Percentiles rank a stretch among this genome's conserved stretches.
Conservation (phyloP, 352 stramenopile species). For the Elongisporangium anandrum region DNA sequence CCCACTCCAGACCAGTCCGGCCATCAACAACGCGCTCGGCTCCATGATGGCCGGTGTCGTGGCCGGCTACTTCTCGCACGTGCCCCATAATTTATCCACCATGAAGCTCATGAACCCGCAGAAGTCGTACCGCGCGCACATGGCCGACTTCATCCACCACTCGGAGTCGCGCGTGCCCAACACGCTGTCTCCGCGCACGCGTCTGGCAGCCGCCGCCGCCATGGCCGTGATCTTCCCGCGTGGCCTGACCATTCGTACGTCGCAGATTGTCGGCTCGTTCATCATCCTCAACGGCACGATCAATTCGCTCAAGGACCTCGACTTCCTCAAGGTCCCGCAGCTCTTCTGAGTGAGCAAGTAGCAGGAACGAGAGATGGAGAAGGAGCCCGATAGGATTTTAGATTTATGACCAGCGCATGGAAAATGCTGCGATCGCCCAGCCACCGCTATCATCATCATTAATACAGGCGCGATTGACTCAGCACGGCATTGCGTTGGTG, state of each 20-base stretch:
- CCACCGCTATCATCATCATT: background rate
- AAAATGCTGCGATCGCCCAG: background rate
- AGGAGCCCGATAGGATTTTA: background rate
- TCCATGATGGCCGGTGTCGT: constrained; percentile 88
- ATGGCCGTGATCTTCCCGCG: constrained; percentile 86
- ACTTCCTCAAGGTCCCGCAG: constrained; percentile 46
- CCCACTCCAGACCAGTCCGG: constrained; percentile 51
- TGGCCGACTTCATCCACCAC: constrained; percentile 82
- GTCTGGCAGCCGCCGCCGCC: constrained; percentile 58
- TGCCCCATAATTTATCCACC: constrained; percentile 95
- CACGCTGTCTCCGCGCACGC: constrained; percentile 66
- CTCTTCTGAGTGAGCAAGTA: constrained; percentile 21
- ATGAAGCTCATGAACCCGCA: constrained; percentile 94
- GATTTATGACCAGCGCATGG: background rate
- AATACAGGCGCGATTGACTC: constrained; percentile 3
- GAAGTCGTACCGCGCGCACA: constrained; percentile 78
- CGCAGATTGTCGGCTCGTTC: constrained; percentile 91
- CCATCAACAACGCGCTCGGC: constrained; percentile 85
- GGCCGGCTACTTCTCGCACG: constrained; percentile 92
- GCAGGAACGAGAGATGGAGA: too few relatives aligned
- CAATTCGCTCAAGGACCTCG: constrained; percentile 84
- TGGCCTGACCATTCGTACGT: constrained; percentile 85
- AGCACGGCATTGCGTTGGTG: background rate
- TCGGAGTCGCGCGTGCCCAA: constrained; percentile 77
- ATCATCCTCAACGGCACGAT: constrained; percentile 94